Percentiles rank a stretch among this genome's conserved stretches.
Evolutionary conservation across 805 yeast genomes (phyloP).

Genomic region (Spathaspora hagerdaliae): DNA sequence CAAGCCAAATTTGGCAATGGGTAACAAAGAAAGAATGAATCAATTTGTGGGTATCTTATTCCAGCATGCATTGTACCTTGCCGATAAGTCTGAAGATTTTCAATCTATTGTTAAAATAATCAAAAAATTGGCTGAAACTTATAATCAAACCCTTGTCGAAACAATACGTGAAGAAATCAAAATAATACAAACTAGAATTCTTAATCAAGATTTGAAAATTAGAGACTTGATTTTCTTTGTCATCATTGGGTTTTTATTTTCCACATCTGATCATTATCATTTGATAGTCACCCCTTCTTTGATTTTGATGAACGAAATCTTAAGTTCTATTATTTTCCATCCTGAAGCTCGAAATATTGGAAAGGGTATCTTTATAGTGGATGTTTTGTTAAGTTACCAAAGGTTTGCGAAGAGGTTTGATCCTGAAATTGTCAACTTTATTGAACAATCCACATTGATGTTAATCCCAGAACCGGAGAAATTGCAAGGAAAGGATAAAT

Average conservation of each 20-base stretch:
- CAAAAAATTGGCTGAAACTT: constrained; percentile 59
- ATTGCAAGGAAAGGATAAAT: neutral
- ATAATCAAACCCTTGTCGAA: constrained; percentile 59
- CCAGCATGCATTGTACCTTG: constrained; percentile 52
- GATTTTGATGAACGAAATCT: constrained; percentile 65
- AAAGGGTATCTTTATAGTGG: constrained; percentile 65
- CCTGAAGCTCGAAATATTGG: constrained; percentile 36
- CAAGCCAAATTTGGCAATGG: constrained; percentile 76
- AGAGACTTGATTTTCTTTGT: constrained; percentile 65
- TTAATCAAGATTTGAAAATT: constrained; percentile 8
- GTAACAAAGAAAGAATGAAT: constrained; percentile 74
- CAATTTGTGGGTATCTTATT: constrained; percentile 59
- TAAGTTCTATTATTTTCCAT: constrained; percentile 26
- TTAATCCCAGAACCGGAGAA: constrained; percentile 39
- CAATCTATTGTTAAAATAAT: constrained; percentile 45
- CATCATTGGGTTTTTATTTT: constrained; percentile 72
- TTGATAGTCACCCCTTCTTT: constrained; percentile 81
- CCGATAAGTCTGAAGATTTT: constrained; percentile 24
- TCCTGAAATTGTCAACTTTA: constrained; percentile 71
- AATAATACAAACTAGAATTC: constrained; percentile 52
- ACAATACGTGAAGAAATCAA: constrained; percentile 55
- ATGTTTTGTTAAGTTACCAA: constrained; percentile 67
- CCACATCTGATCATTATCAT: constrained; percentile 96
- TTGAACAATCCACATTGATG: constrained; percentile 47
- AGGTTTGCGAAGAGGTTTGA: constrained; percentile 71